Conservation (phyloP, 2,329 filamentous ascomycete species). For the Stenocarpella maydis region DNA sequence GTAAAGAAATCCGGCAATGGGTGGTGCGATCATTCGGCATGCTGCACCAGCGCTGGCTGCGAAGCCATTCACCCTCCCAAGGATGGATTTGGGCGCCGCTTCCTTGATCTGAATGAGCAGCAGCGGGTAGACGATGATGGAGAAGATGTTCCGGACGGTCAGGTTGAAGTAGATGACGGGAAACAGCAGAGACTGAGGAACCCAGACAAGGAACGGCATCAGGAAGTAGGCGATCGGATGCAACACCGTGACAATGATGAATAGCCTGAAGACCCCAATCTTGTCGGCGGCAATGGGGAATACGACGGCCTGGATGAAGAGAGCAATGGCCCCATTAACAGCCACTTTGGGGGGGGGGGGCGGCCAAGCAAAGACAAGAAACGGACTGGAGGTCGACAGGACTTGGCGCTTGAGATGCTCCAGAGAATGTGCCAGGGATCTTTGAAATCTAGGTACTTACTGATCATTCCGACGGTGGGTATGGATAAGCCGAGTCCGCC, state of each 20-base stretch:
- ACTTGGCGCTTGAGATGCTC: background rate
- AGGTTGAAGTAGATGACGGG: conserved; percentile 67
- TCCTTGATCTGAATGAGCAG: conserved; percentile 75
- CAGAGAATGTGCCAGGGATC: background rate
- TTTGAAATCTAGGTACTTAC: background rate
- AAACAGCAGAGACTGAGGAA: conserved; percentile 60
- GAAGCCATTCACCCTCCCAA: conserved; percentile 72
- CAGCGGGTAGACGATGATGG: conserved; percentile 71
- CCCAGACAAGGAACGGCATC: conserved; percentile 64
- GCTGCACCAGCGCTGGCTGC: conserved; percentile 72
- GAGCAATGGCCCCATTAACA: conserved; percentile 58
- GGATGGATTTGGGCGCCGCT: conserved; percentile 64
- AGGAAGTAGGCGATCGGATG: conserved; percentile 69
- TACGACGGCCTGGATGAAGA: conserved; percentile 66
- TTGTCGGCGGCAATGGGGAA: conserved; percentile 68
- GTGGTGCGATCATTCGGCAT: conserved; percentile 73
- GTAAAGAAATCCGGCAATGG: conserved; percentile 70
- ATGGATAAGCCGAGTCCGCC: conserved; percentile 71
- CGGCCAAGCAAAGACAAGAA: background rate
- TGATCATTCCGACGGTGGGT: conserved; percentile 60
- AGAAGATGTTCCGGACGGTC: conserved; percentile 65
- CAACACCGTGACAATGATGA: conserved; percentile 65
- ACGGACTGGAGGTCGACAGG: background rate
- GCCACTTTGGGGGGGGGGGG: conserved; percentile 42
- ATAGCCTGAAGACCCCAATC: conserved; percentile 67